phyloP scores from a whole-genome alignment of 2,329 filamentous ascomycete species.

The Claviceps lovelessii region DNA sequence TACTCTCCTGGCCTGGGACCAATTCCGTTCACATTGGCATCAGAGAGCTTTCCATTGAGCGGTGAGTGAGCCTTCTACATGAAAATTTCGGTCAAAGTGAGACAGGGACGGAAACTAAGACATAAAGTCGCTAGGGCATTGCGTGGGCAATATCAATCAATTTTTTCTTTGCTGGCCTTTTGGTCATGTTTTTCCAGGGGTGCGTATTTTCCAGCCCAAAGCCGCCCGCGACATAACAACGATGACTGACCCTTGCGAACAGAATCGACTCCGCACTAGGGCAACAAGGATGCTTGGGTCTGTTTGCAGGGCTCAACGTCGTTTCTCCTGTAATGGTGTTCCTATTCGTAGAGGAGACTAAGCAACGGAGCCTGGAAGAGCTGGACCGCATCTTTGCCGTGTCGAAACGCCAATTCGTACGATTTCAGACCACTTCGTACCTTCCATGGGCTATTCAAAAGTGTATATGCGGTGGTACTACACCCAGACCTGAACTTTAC shows the following conservation, averaged over 20 bases:
- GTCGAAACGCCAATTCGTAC: constrained; percentile 24
- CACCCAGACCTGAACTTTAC: constrained; percentile 18
- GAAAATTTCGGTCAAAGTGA: background rate
- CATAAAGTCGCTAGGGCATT: constrained; percentile 20
- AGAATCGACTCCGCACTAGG: constrained; percentile 12
- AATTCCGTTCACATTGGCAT: constrained; percentile 35
- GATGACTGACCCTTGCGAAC: background rate
- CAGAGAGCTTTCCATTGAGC: constrained; percentile 35
- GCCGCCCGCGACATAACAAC: background rate
- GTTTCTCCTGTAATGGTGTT: constrained; percentile 31
- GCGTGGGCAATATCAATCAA: constrained; percentile 34
- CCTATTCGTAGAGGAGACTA: constrained; percentile 29
- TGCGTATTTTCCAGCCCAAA: constrained; percentile 2
- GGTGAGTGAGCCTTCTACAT: constrained; percentile 8
- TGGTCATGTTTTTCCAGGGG: constrained; percentile 28
- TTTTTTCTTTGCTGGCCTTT: constrained; percentile 30
- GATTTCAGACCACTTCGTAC: constrained; percentile 20
- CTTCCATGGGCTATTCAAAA: constrained; percentile 22
- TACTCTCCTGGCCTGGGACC: constrained; percentile 30
- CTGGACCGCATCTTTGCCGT: constrained; percentile 25
- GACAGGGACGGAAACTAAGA: background rate
- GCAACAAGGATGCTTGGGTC: constrained; percentile 24
- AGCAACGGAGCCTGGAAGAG: constrained; percentile 25
- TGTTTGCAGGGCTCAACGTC: constrained; percentile 33
- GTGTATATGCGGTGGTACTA: constrained; percentile 11